Evolutionary conservation across 2,329 filamentous ascomycete genomes (phyloP), one percentile per base, ranked within the genome.

Genomic region (Trichoderma guizhouense): DNA sequence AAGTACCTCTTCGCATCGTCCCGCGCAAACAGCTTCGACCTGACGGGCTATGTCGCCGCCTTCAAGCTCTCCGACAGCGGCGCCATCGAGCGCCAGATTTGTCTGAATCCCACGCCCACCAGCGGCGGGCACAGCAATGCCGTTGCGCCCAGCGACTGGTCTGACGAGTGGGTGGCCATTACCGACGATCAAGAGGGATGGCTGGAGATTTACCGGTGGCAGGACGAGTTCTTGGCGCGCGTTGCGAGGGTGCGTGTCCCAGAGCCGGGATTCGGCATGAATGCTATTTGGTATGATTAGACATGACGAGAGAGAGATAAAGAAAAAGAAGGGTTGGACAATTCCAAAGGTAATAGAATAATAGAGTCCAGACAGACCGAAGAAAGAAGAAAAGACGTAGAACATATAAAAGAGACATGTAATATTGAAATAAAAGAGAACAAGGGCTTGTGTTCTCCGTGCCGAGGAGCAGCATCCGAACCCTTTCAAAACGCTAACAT

Each of bases 261-360:
- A 7, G 94, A 97, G 83, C 93, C 92, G n/a, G 94, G 94, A 1
- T 97, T 97, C 80, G 93, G 93, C 2, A 97, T 97, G 94, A 97
- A 97, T 82, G 93, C 93, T n/a, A 94, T 97, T 74, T 97, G 94
- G 94, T 96, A 96, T 81, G 92, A 97, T 72, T 84, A 73, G 63
- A 26, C 28, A 47, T 63, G 30, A 47, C 39, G 14, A 36, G 5
- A 36, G 12, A 14, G 34, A 36, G 12, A 12, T 2, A 11, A 6
- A 32, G 9, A 14, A 26, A 8, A 24, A 24, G 15, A 39, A 28
- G 47, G n/a, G 53, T 30, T 57, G 24, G 64, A n/a, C 47, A 24
- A 9, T 14, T 66, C 15, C 15, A 53, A 53, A 30, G 7, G 7
- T 34, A 7, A 65, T 65, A 53, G 18, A 34, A 65, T 53, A 36